Conservation (phyloP, 768 basidiomycete species). For the Russula lepida region DNA sequence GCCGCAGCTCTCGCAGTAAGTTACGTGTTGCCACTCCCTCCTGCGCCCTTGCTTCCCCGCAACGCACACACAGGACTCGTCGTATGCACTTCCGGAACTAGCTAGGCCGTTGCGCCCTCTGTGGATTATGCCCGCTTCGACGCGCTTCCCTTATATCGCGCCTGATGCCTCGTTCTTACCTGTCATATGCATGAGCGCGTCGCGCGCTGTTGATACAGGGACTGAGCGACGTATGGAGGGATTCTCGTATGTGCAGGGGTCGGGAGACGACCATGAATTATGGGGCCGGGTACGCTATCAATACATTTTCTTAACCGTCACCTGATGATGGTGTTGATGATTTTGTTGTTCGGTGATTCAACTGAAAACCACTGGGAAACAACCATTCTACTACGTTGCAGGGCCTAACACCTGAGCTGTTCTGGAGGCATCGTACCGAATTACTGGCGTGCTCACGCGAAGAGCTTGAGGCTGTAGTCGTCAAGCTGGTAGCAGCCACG, state of each 20-base stretch:
- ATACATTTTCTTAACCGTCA: not conserved
- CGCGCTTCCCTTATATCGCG: slow-evolving; percentile 37
- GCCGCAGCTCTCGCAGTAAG: slow-evolving; percentile 54
- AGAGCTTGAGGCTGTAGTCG: slow-evolving; percentile 42
- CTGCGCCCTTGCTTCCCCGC: not conserved
- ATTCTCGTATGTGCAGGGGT: slow-evolving; percentile 86
- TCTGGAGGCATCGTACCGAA: slow-evolving; percentile 50
- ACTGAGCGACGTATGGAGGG: slow-evolving; percentile 55
- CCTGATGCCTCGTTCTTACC: slow-evolving; percentile 43
- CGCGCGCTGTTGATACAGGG: slow-evolving; percentile 54
- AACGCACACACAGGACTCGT: slow-evolving; percentile 46
- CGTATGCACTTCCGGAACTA: slow-evolving; percentile 57
- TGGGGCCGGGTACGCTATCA: slow-evolving; percentile 60
- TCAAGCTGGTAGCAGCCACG: slow-evolving; percentile 16
- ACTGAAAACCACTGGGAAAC: not conserved
- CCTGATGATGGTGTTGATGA: not conserved
- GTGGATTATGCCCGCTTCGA: slow-evolving; percentile 77
- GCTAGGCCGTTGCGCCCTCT: slow-evolving; percentile 67
- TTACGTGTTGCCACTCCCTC: not conserved
- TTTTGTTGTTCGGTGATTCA: not conserved
- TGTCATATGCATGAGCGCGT: slow-evolving; percentile 81
- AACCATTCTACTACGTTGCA: slow-evolving; percentile 24
- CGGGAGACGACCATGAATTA: slow-evolving; percentile 90
- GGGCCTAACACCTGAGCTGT: slow-evolving; percentile 69
- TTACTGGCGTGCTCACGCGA: slow-evolving; percentile 43